Evolutionary conservation across 306 rosid genomes (phyloP), one percentile per base, ranked within the genome.

Genomic region (Cicer chorassanicum): DNA sequence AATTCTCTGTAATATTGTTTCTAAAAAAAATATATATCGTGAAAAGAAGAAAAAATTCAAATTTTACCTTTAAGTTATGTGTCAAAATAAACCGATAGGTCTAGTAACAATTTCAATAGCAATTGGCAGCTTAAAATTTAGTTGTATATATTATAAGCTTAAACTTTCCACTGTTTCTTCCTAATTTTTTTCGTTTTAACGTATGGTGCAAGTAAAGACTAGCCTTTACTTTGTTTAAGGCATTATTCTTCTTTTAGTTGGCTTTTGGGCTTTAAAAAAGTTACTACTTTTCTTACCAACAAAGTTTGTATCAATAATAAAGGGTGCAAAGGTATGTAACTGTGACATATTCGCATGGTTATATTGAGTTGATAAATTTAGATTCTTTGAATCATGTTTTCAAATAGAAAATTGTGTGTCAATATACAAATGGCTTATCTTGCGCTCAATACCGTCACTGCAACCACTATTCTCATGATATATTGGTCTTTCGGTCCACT

Each of bases 241-340:
- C 68, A 62, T 15, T 9, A 38, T 19, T 46, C 12, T 56, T 60
- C 21, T 11, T 36, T 67, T 68, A 7, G 34, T 13, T 16, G n/a
- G 41, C 63, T 68, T 43, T 44, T 55, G 68, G 39, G 24, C 68
- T 45, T 59, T 60, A 39, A 38, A 34, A 78, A 78, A 51, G 82
- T 62, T 15, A 71, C 79, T 75, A 75, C 82, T 78, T 78, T 78
- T 41, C 29, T 70, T 70, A 38, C 55, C 72, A n/a, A n/a, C 7
- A 50, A 70, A 62, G 66, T 60, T 9, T 48, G 46, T 7, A 50
- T 60, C 51, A 19, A 34, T 34, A 9, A 34, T 11, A 39, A 29
- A 38, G 9, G 56, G 45, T n/a, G 60, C 1, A 55, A 24, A 72
- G 6, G n/a, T 7, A 40, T 55, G 65, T 53, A 71, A 41, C 50